These are phyloP conservation scores for Trichoderma asperellum DNA, from an alignment of 2,329 filamentous ascomycete genomes.

Conservation along the genomic window DNA sequence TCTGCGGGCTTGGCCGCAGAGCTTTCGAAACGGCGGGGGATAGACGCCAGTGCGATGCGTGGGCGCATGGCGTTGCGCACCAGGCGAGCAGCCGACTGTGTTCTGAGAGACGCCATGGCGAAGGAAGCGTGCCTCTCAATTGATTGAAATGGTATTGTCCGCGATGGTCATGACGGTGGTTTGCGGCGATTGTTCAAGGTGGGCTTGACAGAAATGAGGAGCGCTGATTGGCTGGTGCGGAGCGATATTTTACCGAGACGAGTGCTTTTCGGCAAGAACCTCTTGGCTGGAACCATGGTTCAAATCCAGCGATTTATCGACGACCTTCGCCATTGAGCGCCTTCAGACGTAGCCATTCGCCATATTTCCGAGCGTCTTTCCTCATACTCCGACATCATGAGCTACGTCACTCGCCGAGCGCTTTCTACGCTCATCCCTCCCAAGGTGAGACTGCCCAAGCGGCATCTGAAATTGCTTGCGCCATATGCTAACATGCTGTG, in stretches of 20 bases:
- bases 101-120: constrained; percentile 68
- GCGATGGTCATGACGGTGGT: constrained; percentile 30
- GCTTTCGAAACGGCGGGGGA: constrained; percentile 60
- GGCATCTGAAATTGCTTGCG: constrained; percentile 38
- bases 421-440: constrained; percentile 98
- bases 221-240: constrained; percentile 49
- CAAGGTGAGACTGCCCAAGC: constrained; percentile 69
- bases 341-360: constrained; percentile 39
- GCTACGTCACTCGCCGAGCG: constrained; percentile 85
- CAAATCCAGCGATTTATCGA: constrained; percentile 32
- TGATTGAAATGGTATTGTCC: constrained; percentile 26
- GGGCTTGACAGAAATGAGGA: constrained; percentile 30
- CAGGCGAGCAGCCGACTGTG: constrained; percentile 56
- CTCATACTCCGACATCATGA: constrained; percentile 68
- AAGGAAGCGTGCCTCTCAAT: constrained; percentile 40
- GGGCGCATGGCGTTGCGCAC: constrained; percentile 52
- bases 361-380: constrained; percentile 34
- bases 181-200: constrained; percentile 39
- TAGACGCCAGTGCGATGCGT: constrained; percentile 46
- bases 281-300: constrained; percentile 35
- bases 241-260: constrained; percentile 51
- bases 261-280: constrained; percentile 54
- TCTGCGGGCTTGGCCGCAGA: constrained; percentile 49
- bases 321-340: constrained; percentile 43
- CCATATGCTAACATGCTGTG: constrained; percentile 42